Evolutionary conservation across 2,329 filamentous ascomycete genomes (phyloP).

Genomic region (Aspergillus thermomutatus): DNA sequence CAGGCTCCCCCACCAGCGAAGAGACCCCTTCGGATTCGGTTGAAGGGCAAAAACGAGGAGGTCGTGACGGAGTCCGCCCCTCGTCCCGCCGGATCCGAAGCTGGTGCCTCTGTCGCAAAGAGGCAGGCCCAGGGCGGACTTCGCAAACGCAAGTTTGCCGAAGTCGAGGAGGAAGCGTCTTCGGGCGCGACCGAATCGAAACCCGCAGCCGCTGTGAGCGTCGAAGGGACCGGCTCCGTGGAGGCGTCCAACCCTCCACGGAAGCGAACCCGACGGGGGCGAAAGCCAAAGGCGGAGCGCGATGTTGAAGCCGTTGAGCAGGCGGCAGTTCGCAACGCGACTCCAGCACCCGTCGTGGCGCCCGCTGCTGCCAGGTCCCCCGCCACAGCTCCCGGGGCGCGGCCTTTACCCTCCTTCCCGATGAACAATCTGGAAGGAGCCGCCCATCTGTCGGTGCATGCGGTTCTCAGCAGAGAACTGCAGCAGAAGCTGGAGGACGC

Average conservation of each 20-base stretch:
- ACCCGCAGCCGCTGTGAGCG: background rate
- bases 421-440: slow-evolving; percentile 18
- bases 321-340: background rate
- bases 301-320: background rate
- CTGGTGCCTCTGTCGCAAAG: background rate
- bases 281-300: slow-evolving; percentile 4
- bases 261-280: slow-evolving; percentile 5
- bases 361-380: background rate
- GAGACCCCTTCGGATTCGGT: slow-evolving; percentile 9
- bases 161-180: slow-evolving; percentile 5
- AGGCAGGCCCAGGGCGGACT: slow-evolving; percentile 4
- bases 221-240: slow-evolving; percentile 1
- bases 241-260: background rate
- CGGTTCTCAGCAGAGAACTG: slow-evolving; percentile 57
- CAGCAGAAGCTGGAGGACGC: slow-evolving; percentile 55
- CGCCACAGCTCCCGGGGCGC: slow-evolving; percentile 1
- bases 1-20: slow-evolving; percentile 17
- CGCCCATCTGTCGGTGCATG: slow-evolving; percentile 37
- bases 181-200: background rate
- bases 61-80: background rate
- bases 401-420: slow-evolving; percentile 3
- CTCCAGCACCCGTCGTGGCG: background rate
- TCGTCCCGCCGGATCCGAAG: background rate
- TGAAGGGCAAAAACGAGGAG: background rate
- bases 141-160: slow-evolving; percentile 2